Evolutionary conservation across 2,329 filamentous ascomycete species (phyloP), one percentile per base, ranked within the genome.

Genomic region (Teratosphaeria zuluensis): DNA sequence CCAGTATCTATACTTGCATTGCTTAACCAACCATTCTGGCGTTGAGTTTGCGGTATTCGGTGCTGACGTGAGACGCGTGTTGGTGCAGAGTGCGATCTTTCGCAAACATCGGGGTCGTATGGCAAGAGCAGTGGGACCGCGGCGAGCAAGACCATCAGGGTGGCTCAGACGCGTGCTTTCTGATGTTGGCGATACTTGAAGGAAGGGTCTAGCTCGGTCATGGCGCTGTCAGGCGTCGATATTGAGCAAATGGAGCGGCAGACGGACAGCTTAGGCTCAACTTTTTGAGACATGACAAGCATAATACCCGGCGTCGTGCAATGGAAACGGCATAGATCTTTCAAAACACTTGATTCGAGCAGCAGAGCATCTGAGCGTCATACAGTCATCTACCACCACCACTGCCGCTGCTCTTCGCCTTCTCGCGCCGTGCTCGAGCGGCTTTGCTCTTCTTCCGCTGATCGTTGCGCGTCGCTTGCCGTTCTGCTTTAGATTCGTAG

Each of bases 401-500:
- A n/a, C 42, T 42, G 2, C 19, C 42, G 42, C 42, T 48, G 42
- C 42, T 21, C 42, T 21, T 35, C 14, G 51, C 53, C 59, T 58
- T 60, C 55, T 58, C 53, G 53, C 62, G 55, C 32, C 81, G 75
- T 53, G 77, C 77, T 67, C 83, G 84, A 64, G 86, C 89, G 65
- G 84, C 83, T 72, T 84, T 89, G 66, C 83, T 81, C 73, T 89
- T 95, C 69, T 82, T 84, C 64, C 84, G 83, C 67, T 92, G 76
- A 73, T 90, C 86, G 57, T 77, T 72, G 63, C 80, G 75, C 51
- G 80, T 80, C 33, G 78, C 68, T 69, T 82, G 88, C 69, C 94
- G 83, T 67, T 96, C 92, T 33, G 85, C 76, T 76, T 95, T 96
- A 62, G 82, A 88, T 76, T 97, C 90, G 73, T 99, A 99, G 63